Evolutionary conservation across 441 rosid genomes (phyloP), one percentile per base, ranked within the genome.

Genomic region (Brassica balearica): DNA sequence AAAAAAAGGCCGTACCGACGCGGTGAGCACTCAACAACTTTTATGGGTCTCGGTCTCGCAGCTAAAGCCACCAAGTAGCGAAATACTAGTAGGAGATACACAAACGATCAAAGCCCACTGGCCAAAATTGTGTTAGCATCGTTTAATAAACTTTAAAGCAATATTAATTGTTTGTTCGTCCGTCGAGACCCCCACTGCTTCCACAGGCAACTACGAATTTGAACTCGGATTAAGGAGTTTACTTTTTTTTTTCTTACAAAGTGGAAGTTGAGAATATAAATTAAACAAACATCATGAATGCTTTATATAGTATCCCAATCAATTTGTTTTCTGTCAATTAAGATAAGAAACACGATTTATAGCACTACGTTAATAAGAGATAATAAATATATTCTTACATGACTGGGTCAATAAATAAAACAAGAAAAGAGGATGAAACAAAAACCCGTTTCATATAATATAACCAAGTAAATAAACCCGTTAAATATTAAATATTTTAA

Each of bases 391-490:
- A 62, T 19, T 20, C 29, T 19, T 20, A 68, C 14, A 77, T 53
- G 61, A 55, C 61, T 17, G 20, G 71, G 68, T 58, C 76, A 77
- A 71, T 71, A 71, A 12, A 43, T 58, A 77, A 63, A 15, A 76
- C 46, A 58, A 23, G 46, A 15, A 55, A 53, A 43, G 15, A 29
- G 19, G 61, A 68, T 51, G 43, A 55, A 62, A 23, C 58, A 62
- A 62, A 46, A 62, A 62, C 10, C 12, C 29, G 38, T 62, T 61
- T 75, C 27, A 23, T 23, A 23, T 8, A 11, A 29, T 12, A 27
- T 43, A 68, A 14, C 8, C 11, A 62, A 23, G 59, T n/a, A 25
- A 48, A 36, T 65, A 22, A 7, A 32, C 27, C 69, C 70, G 41
- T 36, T 73, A 32, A 67, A 22, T 56, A 66, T 72, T 32, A 76